Evolutionary conservation across 208 protist genomes (phyloP).

Genomic region (Acanthamoeba triangularis): DNA sequence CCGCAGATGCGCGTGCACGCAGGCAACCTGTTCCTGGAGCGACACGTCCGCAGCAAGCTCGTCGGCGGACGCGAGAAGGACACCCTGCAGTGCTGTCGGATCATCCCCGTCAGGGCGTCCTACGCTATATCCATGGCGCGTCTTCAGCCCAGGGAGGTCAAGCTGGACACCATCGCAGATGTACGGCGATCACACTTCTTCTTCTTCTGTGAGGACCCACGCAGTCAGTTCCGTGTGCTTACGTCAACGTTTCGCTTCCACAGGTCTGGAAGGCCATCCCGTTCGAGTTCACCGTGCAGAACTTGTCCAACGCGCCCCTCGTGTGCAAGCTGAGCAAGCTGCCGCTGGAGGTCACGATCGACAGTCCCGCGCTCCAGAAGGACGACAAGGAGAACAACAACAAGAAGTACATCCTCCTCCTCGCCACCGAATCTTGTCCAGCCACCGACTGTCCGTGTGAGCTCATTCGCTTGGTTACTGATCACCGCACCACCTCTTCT

Average conservation of each 20-base stretch:
- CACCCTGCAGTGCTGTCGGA: background rate
- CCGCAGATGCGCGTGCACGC: background rate
- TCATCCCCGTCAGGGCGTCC: slow-evolving; percentile 23
- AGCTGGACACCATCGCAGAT: slow-evolving; percentile 42
- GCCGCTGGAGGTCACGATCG: slow-evolving; percentile 35
- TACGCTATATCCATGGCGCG: slow-evolving; percentile 53
- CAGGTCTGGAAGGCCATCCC: slow-evolving; percentile 39
- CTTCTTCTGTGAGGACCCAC: background rate
- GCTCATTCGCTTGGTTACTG: background rate
- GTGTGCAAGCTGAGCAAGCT: background rate
- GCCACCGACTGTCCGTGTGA: background rate
- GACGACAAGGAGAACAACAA: background rate
- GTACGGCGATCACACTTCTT: background rate
- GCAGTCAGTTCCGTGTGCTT: background rate
- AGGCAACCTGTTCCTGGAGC: slow-evolving; percentile 55
- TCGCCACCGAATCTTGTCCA: too few relatives aligned
- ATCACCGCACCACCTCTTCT: background rate
- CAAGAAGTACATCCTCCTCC: background rate
- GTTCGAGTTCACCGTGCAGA: slow-evolving; percentile 55
- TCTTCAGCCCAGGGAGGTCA: background rate
- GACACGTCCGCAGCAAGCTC: background rate
- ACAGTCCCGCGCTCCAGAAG: background rate
- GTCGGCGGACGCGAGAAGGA: background rate
- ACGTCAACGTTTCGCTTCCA: background rate
- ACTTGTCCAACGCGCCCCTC: slow-evolving; percentile 27